Conservation (phyloP, 169 alveolate genomes). For the Cryptosporidium bovis region DNA sequence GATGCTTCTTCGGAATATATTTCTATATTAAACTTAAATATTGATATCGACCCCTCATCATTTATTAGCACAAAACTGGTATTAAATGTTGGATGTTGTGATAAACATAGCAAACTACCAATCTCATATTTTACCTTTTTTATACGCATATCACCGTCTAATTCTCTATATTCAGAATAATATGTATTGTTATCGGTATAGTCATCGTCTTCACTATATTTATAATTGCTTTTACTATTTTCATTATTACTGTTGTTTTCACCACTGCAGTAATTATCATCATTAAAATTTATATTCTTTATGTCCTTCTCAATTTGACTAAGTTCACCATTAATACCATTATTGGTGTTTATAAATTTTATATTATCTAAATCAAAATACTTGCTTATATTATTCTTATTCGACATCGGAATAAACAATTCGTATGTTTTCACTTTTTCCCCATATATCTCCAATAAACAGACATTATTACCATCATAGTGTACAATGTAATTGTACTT, state of each 20-base stretch:
- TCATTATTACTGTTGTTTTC: neutral
- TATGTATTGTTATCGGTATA: neutral
- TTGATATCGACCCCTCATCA: constrained; percentile 33
- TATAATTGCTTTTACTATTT: neutral
- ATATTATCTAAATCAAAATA: neutral
- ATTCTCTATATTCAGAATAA: constrained; percentile 20
- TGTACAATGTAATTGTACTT: constrained; percentile 34
- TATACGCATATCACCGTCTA: neutral
- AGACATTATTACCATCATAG: constrained; percentile 53
- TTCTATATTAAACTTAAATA: constrained; percentile 21
- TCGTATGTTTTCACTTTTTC: constrained; percentile 22
- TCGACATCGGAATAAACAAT: neutral
- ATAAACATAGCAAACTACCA: constrained; percentile 33
- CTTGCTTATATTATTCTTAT: neutral
- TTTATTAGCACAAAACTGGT: constrained; percentile 43
- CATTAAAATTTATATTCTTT: neutral
- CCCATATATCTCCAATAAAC: constrained; percentile 27
- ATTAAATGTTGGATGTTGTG: constrained; percentile 64
- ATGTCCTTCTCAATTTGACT: neutral
- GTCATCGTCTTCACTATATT: neutral
- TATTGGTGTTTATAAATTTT: neutral
- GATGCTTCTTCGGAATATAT: constrained; percentile 10
- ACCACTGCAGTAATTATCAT: neutral
- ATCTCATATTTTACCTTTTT: constrained; percentile 18
- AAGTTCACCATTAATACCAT: neutral